Evolutionary conservation across 805 yeast genomes (phyloP).

Genomic region (Jamesozyma gamospora): DNA sequence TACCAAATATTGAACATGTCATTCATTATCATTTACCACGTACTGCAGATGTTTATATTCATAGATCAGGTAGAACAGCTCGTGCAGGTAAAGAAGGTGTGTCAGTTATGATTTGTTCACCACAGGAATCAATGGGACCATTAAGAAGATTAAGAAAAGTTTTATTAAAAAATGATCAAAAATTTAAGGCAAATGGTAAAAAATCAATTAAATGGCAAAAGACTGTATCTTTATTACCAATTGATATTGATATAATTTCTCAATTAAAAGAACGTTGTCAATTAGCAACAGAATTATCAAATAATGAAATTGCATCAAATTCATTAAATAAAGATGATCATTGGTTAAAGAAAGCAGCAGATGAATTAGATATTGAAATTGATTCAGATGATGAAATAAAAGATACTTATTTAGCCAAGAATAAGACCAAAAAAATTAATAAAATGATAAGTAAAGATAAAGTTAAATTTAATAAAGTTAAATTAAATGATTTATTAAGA

Average conservation of each 20-base stretch:
- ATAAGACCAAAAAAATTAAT: conserved; percentile 44
- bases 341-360: conserved; percentile 88
- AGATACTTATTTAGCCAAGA: conserved; percentile 43
- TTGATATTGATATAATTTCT: conserved; percentile 63
- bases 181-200: conserved; percentile 6
- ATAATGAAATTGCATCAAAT: conserved; percentile 50
- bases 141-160: conserved; percentile 60
- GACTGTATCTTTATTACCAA: conserved; percentile 59
- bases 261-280: conserved; percentile 61
- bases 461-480: conserved; percentile 35
- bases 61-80: conserved; percentile 97
- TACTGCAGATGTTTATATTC: conserved; percentile 88
- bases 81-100: conserved; percentile 92
- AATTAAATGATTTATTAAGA: conserved; percentile 43
- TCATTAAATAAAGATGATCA: conserved; percentile 56
- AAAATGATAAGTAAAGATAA: conserved; percentile 46
- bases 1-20: conserved; percentile 83
- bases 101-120: conserved; percentile 86
- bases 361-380: conserved; percentile 77
- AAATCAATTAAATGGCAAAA: conserved; percentile 37
- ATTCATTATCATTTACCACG: conserved; percentile 93
- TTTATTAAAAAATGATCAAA: conserved; percentile 29
- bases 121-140: conserved; percentile 88
- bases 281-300: conserved; percentile 68
- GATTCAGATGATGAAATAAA: conserved; percentile 53